Evolutionary conservation across 345 rosid species (phyloP).

Genomic region (Clausena lansium): DNA sequence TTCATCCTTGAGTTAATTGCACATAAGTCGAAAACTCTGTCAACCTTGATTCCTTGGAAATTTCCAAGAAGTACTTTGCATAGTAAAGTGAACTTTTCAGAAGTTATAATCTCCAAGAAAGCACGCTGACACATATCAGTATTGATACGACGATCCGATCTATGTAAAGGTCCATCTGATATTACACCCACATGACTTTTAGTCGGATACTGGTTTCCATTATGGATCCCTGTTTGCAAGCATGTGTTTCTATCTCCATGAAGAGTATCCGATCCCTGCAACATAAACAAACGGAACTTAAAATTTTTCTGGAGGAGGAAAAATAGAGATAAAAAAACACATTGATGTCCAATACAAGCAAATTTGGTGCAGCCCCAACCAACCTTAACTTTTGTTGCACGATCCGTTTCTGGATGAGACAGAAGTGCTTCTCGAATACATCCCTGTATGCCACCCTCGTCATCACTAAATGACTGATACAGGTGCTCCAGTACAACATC

Average conservation of each 20-base stretch:
- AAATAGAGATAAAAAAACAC: not conserved
- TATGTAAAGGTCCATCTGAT: constrained; percentile 38
- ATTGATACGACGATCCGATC: constrained; percentile 29
- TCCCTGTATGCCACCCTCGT: constrained; percentile 42
- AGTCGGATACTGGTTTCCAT: constrained; percentile 37
- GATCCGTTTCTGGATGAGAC: constrained; percentile 22
- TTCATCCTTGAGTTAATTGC: constrained; percentile 69
- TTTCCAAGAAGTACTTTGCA: constrained; percentile 71
- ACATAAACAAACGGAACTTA: constrained; percentile 18
- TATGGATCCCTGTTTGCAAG: constrained; percentile 28
- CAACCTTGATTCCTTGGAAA: constrained; percentile 63
- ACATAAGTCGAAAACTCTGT: constrained; percentile 46
- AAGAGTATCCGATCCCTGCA: constrained; percentile 46
- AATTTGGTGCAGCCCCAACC: constrained; percentile 22
- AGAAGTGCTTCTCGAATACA: constrained; percentile 51
- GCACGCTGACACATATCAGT: constrained; percentile 63
- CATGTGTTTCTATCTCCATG: constrained; percentile 24
- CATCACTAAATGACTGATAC: constrained; percentile 41
- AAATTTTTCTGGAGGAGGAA: not conserved
- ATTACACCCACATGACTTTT: constrained; percentile 28
- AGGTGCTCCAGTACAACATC: constrained; percentile 44
- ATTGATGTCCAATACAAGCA: not conserved
- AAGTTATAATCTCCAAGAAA: constrained; percentile 57
- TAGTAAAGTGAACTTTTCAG: constrained; percentile 69
- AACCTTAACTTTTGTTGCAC: constrained; percentile 36